Evolutionary conservation across 768 basidiomycete species (phyloP), one percentile per base, ranked within the genome.

Genomic region (Mycena metata): DNA sequence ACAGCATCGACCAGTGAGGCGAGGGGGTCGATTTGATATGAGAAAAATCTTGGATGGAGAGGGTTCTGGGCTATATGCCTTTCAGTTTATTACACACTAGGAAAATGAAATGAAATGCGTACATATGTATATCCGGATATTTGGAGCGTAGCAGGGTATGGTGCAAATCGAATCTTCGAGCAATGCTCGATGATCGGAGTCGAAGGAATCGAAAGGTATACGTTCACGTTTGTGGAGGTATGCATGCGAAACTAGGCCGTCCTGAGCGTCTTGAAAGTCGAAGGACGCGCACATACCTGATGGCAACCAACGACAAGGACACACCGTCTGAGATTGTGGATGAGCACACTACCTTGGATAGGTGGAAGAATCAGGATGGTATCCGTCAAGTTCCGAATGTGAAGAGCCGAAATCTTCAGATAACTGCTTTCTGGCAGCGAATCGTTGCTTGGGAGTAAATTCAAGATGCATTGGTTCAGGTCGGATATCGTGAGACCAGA

Each of bases 121-220:
- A 73, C 67, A 36, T 66, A 41, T 7, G 60, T 57, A 10, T 69
- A 66, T 57, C 70, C 63, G n/a, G 74, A 64, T 8, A 16, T 26
- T 35, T 43, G 43, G 16, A 84, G 67, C 17, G 57, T 66, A 1
- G 67, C 54, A 0, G 94, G 92, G 76, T 94, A 96, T 1, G 76
- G 70, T 3, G 87, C 81, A 72, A 97, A 96, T 8, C 85, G 81
- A 51, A 96, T 86, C 0, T 73, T 71, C 0, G 80, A 80, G 72
- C 90, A 95, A 69, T 91, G 83, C 74, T 97, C 96, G 49, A 96
- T 94, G 77, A 95, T 84, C 1, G 95, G 95, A 50, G 90, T 88
- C 5, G 94, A 94, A 5, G 80, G 75, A 13, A 90, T 88, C 7
- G 86, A 81, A 3, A 96, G 84, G 72, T 91, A 90, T 3, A 95